Base-by-base conservation (phyloP, 2,329 filamentous ascomycete genomes). In the Rutstroemia sp. region DNA sequence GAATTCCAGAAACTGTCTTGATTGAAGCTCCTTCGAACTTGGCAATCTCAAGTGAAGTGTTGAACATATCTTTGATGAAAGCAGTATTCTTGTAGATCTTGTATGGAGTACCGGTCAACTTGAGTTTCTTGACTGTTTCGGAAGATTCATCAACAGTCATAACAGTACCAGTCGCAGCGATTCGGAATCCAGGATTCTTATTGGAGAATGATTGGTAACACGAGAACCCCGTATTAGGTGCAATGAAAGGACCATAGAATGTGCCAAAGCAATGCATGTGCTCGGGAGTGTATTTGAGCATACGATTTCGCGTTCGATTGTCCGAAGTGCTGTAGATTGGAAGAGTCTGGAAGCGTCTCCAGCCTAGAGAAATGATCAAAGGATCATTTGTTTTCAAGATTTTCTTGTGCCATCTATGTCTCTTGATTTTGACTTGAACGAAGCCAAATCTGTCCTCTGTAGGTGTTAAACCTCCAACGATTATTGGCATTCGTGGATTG, bases 41-140 rank as follows among this genome's bases (percentile, higher is more conserved):
- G 67, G 94, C 92, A 62, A 99, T 94, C 71, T 99, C 94, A 44
- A 99, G 84, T 0, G 90, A 80, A 0, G 87, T 86, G 69, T 83
- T 91, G 79, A 99, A 99, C 94, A 99, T 99, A 74, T 95, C 90
- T 72, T 94, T 95, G 75, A 99, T 91, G 71, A 99, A 99, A 40
- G 94, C 92, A 0, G 94, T 99, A 76, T 99, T 99, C 74, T 96
- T 96, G 83, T 95, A 97, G 73, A 97, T 95, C 76, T 97, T 97
- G 80, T 94, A 95, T 1, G 94, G 92, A 48, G 83, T 80, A 58
- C 94, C 94, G 0, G 91, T 96, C 49, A 99, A 82, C 73, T 99
- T 99, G 69, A 99, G 85, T 78, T 99, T 99, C 81, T 99, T 99
- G 72, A 99, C 94, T 63, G 99, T 97, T 71, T 99, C 94, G 3